These are phyloP conservation scores for Oryza australiensis DNA, from an alignment of 176 grass and related monocot species.

Conservation along the genomic window DNA sequence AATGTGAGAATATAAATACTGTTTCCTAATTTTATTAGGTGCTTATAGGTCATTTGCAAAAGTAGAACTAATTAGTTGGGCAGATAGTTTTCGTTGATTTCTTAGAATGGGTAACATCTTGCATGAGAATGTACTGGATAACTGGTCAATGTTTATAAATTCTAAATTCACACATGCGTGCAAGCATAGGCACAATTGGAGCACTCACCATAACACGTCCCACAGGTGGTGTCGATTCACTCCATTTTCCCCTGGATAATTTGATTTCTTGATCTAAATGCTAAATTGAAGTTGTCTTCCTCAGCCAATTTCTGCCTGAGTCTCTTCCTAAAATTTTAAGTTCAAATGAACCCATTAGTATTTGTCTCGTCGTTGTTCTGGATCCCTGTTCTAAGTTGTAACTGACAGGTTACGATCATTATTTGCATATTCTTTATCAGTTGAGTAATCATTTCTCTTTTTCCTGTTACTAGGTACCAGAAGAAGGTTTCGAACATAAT, in stretches of 20 bases:
- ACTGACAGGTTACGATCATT: not conserved
- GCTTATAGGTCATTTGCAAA: not conserved
- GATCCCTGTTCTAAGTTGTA: not conserved
- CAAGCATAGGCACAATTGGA: not conserved
- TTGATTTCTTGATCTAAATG: not conserved
- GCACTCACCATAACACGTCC: not conserved
- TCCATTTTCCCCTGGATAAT: not conserved
- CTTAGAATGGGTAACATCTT: slow-evolving; percentile 5
- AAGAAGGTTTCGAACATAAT: slow-evolving; percentile 99
- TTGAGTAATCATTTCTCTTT: slow-evolving; percentile 30
- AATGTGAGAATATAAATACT: not conserved
- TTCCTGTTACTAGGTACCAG: slow-evolving; percentile 68
- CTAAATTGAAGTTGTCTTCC: not conserved
- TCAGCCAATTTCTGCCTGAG: not conserved
- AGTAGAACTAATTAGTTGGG: not conserved
- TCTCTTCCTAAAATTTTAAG: not conserved
- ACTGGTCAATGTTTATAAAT: slow-evolving; percentile 28
- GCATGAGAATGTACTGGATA: not conserved
- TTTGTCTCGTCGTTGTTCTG: no score
- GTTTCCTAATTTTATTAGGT: not conserved
- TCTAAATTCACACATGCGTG: not conserved
- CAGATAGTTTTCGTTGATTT: not conserved
- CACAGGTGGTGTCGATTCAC: not conserved
- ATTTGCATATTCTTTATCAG: slow-evolving; percentile 9
- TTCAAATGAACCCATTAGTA: not conserved